phyloP scores from a whole-genome alignment of 306 rosid genomes.

The Abrus pulchellus region DNA sequence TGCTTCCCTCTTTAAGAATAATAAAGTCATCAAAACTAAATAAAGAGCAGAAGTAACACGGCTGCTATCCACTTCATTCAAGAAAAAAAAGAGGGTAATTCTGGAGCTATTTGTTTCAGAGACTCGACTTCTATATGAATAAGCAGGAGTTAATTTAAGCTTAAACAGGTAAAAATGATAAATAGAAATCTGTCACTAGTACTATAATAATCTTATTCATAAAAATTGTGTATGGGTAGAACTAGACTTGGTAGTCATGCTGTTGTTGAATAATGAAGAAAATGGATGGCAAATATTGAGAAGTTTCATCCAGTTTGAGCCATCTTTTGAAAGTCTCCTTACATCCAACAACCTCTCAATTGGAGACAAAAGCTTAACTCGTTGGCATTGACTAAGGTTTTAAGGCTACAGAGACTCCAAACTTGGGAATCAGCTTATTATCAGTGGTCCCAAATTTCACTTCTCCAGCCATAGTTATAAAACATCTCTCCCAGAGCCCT shows the following conservation, averaged over 20 bases:
- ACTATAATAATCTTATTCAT: constrained; percentile 32
- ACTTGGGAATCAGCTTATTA: constrained; percentile 45
- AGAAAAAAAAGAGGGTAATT: constrained; percentile 1
- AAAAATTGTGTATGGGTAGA: constrained; percentile 26
- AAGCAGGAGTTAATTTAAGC: constrained; percentile 27
- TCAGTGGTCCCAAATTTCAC: constrained; percentile 54
- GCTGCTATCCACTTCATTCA: constrained; percentile 3
- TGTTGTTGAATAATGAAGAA: constrained; percentile 43
- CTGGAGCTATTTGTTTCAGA: constrained; percentile 24
- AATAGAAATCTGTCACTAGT: constrained; percentile 29
- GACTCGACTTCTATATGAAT: constrained; percentile 34
- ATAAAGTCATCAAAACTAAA: constrained; percentile 22
- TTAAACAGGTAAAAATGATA: constrained; percentile 22
- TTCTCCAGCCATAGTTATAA: constrained; percentile 68
- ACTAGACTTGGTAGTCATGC: constrained; percentile 19
- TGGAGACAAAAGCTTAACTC: constrained; percentile 20
- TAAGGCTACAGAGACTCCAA: constrained; percentile 73
- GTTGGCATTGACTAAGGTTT: constrained; percentile 48
- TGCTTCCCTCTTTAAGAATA: constrained; percentile 27
- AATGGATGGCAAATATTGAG: constrained; percentile 10
- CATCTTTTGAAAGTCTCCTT: constrained; percentile 29
- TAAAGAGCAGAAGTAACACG: constrained; percentile 6
- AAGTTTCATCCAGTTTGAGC: constrained; percentile 36
- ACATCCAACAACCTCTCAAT: constrained; percentile 43
- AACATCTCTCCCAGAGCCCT: constrained; percentile 59